Conservation (phyloP, 495 filamentous ascomycete species). For the Trichoderma virens region DNA sequence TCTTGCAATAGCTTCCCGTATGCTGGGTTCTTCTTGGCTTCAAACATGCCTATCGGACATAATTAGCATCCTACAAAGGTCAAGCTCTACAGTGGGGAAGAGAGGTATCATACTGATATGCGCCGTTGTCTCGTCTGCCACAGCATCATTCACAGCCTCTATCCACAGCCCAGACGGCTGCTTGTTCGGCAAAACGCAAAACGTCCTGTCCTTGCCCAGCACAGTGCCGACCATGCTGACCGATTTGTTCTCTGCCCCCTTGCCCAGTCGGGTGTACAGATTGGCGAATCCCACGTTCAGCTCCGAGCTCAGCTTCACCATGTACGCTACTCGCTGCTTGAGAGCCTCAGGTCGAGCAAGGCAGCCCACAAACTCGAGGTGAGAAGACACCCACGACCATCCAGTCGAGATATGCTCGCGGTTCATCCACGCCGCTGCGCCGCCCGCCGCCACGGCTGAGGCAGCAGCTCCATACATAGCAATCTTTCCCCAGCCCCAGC, state of each 20-base stretch:
- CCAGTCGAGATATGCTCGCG: constrained; percentile 66
- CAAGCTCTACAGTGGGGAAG: neutral
- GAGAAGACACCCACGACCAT: constrained; percentile 73
- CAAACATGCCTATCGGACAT: constrained; percentile 60
- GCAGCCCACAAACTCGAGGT: constrained; percentile 93
- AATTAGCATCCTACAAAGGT: neutral
- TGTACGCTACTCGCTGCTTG: constrained; percentile 50
- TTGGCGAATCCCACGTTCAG: constrained; percentile 64
- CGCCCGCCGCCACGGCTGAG: constrained; percentile 74
- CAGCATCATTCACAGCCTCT: constrained; percentile 67
- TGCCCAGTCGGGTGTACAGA: constrained; percentile 76
- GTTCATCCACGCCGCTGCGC: constrained; percentile 79
- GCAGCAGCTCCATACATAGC: constrained; percentile 79
- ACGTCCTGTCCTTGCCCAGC: constrained; percentile 60
- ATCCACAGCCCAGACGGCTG: constrained; percentile 49
- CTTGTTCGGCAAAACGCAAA: constrained; percentile 65
- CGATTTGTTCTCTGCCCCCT: constrained; percentile 40
- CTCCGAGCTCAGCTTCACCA: constrained; percentile 48
- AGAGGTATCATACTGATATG: constrained; percentile 56
- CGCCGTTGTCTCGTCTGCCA: constrained; percentile 68
- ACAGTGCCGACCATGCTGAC: constrained; percentile 42
- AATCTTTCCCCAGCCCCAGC: constrained; percentile 69
- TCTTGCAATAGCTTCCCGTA: constrained; percentile 60
- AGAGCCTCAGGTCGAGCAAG: constrained; percentile 73
- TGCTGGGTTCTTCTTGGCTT: constrained; percentile 68